Conservation (phyloP, 805 yeast species). For the Scheffersomyces coipomensis region DNA sequence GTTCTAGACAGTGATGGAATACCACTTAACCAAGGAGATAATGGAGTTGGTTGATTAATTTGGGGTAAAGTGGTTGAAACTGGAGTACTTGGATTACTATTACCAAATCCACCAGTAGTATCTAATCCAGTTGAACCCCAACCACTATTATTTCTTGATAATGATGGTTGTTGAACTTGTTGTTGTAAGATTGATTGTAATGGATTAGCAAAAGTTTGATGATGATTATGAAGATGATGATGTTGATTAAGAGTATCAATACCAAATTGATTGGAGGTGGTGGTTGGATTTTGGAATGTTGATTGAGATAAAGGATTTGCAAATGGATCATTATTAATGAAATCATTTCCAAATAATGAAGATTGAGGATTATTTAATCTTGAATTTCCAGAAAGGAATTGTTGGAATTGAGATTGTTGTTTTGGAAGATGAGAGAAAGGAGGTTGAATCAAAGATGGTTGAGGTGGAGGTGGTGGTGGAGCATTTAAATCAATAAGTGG, state of each 20-base stretch:
- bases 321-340: constrained; percentile 19
- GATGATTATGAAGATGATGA: constrained; percentile 9
- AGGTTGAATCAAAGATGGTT: constrained; percentile 2
- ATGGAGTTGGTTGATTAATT: constrained; percentile 34
- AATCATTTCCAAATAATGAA: constrained; percentile 22
- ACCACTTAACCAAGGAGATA: constrained; percentile 41
- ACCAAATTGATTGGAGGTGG: constrained; percentile 22
- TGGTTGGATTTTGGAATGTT: constrained; percentile 1
- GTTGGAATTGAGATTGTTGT: constrained; percentile 25
- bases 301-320: constrained; percentile 8
- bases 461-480: constrained; percentile 3
- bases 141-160: constrained; percentile 34
- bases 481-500: constrained; percentile 44
- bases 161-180: constrained; percentile 28
- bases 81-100: constrained; percentile 28
- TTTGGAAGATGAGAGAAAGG: constrained; percentile 1
- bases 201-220: constrained; percentile 6
- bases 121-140: constrained; percentile 38
- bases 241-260: constrained; percentile 19
- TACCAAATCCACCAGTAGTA: constrained; percentile 14
- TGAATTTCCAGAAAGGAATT: constrained; percentile 25
- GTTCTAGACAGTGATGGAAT: constrained; percentile 34
- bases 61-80: constrained; percentile 20
- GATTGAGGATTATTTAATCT: constrained; percentile 17
- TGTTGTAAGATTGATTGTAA: constrained; percentile 19